A percentile compares a stretch with the other conserved stretches of the same genome.
phyloP scores from a whole-genome alignment of 2,329 filamentous ascomycete genomes.

The Curvularia hawaiiensis region DNA sequence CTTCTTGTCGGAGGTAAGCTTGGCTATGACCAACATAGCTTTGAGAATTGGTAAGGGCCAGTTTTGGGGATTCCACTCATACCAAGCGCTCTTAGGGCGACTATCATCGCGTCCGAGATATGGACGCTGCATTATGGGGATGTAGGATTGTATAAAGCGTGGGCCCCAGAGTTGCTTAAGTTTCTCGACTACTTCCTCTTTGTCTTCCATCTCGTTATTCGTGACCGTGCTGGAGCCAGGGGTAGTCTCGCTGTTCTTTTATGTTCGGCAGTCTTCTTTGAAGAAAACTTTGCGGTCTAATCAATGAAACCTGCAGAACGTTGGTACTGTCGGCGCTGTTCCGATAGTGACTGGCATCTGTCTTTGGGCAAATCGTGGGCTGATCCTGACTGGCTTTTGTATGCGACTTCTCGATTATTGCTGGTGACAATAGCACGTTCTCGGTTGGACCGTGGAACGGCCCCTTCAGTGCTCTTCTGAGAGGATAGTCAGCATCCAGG shows the following conservation, averaged over 20 bases:
- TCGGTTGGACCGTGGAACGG: background rate
- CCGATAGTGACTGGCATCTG: background rate
- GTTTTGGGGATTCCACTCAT: slow-evolving; percentile 36
- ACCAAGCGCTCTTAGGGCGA: slow-evolving; percentile 24
- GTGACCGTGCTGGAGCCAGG: slow-evolving; percentile 20
- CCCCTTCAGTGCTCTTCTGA: background rate
- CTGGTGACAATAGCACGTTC: background rate
- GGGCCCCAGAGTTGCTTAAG: slow-evolving; percentile 39
- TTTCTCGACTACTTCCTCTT: slow-evolving; percentile 30
- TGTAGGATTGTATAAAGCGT: slow-evolving; percentile 33
- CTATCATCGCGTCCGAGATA: slow-evolving; percentile 31
- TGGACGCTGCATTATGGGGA: slow-evolving; percentile 39
- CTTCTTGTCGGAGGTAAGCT: slow-evolving; percentile 28
- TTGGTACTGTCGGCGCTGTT: background rate
- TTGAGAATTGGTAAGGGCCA: slow-evolving; percentile 39
- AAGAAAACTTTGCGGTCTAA: background rate
- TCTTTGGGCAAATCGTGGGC: background rate
- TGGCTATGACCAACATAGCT: slow-evolving; percentile 31
- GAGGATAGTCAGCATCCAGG: background rate
- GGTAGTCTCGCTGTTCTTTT: slow-evolving; percentile 25
- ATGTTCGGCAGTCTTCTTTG: slow-evolving; percentile 9
- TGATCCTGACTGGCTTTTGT: background rate
- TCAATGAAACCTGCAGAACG: too few species aligned
- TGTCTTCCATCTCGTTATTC: slow-evolving; percentile 36
- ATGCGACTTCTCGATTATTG: background rate